phyloP scores from a whole-genome alignment of 1,284 basidiomycete species.

The Puccinia coronata region DNA sequence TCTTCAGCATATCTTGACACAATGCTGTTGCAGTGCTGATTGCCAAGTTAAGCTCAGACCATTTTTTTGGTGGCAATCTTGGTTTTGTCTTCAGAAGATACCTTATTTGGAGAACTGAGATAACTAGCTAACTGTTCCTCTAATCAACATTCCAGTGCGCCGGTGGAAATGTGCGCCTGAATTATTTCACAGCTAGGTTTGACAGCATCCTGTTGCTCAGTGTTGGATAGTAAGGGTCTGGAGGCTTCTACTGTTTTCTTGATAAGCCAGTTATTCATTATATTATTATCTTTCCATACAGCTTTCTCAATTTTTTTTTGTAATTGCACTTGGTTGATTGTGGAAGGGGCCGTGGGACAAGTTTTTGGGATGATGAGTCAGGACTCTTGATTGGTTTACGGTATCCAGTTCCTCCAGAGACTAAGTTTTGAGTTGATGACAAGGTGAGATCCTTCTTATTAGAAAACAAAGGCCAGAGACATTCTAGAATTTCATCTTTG shows the following conservation, averaged over 20 bases:
- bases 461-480: background rate
- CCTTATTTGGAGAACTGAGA: background rate
- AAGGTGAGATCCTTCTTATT: background rate
- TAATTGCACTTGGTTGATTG: background rate
- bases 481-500: background rate
- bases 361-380: background rate
- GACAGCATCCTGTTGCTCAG: background rate
- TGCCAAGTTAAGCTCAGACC: background rate
- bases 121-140: background rate
- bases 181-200: background rate
- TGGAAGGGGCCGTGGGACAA: background rate
- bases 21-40: background rate
- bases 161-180: background rate
- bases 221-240: background rate
- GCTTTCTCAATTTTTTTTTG: background rate
- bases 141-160: background rate
- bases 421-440: background rate
- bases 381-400: constrained; percentile 1
- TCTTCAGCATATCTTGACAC: background rate
- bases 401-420: background rate
- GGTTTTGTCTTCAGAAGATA: too few species aligned
- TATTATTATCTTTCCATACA: background rate
- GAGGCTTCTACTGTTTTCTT: background rate
- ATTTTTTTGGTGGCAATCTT: too few species aligned
- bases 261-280: background rate